Evolutionary conservation across 1,284 basidiomycete species (phyloP), one percentile per base, ranked within the genome.

Genomic region (Ustilago crameri): DNA sequence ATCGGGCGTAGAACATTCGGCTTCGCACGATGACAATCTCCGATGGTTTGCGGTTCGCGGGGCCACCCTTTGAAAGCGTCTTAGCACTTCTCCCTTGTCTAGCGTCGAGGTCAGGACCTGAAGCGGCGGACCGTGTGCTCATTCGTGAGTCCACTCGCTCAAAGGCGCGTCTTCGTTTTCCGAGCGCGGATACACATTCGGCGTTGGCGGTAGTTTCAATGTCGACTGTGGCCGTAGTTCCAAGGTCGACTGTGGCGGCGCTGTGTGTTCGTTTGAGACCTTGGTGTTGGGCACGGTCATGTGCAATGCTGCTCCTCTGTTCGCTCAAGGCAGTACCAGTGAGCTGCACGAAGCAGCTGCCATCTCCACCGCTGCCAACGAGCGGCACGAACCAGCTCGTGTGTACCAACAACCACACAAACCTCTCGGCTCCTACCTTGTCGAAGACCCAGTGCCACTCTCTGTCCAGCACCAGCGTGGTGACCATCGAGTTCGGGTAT

Each of bases 271-370:
- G 32, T 44, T 59, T 51, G 45, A 40, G 34, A 20, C 26, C 2
- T n/a, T n/a, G 26, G 26, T 5, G 9, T 12, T 12, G 18, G 18
- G n/a, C 49, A 12, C 17, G 17, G 1, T 30, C 38, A 12, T 30
- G 7, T 12, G 12, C 7, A 30, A 5, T 30, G 7, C 7, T 7
- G 30, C 30, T 30, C 12, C 30, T 30, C 30, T 30, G 30, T 30
- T 88, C 85, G 17, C 89, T 84, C 10, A 94, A 78, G 2, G 90
- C 89, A 32, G 87, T 85, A 2, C 93, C 93, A 0, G 89, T 88
- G 60, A 93, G 81, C 82, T 95, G 93, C 64, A 90, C 91, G 15
- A 90, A 87, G 76, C 91, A 93, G n/a, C 87, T 88, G 71, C 93
- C 92, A 0, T 68, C 61, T 2, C 57, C 53, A 0, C 48, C 70